Percentiles rank a stretch among this genome's conserved stretches.
phyloP scores from a whole-genome alignment of 2,329 filamentous ascomycete genomes.

The Epichloe amarillans region DNA sequence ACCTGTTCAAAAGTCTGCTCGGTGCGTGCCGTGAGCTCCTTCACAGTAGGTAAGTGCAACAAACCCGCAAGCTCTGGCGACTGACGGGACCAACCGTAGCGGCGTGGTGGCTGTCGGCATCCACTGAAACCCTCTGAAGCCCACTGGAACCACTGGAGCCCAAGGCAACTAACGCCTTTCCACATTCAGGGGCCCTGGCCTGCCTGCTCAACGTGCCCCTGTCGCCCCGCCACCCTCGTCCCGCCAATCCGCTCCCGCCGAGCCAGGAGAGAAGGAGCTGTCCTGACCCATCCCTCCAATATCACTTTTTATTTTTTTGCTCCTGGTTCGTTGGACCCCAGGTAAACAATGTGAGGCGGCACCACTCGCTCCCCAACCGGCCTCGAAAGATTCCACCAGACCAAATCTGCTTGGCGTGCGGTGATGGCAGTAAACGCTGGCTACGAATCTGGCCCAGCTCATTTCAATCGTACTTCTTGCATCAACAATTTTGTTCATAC shows the following conservation, averaged over 20 bases:
- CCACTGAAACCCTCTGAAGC: not conserved
- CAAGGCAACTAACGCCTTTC: not conserved
- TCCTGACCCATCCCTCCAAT: not conserved
- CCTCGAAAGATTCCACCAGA: not conserved
- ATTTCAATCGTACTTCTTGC: not conserved
- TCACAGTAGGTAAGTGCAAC: too few species aligned
- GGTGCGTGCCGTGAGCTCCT: too few species aligned
- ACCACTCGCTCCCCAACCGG: not conserved
- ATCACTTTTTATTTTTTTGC: not conserved
- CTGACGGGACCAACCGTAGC: conserved; percentile 5
- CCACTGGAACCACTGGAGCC: not conserved
- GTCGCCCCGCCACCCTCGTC: not conserved
- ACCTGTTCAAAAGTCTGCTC: too few species aligned
- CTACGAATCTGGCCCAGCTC: not conserved
- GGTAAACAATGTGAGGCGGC: conserved; percentile 1
- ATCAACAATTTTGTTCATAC: not conserved
- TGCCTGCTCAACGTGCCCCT: too few species aligned
- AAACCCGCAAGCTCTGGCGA: not conserved
- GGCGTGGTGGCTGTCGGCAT: not conserved
- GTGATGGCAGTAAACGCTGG: not conserved
- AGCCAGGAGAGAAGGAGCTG: not conserved
- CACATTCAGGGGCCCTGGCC: too few species aligned
- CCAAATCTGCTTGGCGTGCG: too few species aligned
- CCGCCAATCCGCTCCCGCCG: not conserved
- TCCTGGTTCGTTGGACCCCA: not conserved